Percentiles rank a stretch among this genome's conserved stretches.
These are phyloP conservation scores for Pleurotus ostreatus DNA, from an alignment of 768 basidiomycete species.

Conservation along the genomic window DNA sequence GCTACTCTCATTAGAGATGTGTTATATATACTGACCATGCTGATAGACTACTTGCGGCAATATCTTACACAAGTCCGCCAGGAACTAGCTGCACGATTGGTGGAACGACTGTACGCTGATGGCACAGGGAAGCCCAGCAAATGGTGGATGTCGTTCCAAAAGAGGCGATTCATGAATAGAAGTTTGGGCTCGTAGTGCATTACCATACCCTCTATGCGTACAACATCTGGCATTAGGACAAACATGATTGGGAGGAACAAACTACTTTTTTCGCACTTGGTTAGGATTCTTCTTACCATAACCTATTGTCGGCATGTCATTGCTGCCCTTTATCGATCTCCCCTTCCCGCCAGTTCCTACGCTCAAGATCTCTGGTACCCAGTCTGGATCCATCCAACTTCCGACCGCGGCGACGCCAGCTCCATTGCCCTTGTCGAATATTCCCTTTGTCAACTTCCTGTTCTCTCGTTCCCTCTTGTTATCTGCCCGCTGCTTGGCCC, in stretches of 20 bases:
- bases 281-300: constrained; percentile 90
- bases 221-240: constrained; percentile 8
- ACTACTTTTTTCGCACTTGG: constrained; percentile 59
- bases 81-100: constrained; percentile 82
- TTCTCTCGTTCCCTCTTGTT: constrained; percentile 77
- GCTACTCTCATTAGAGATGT: constrained; percentile 8
- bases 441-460: constrained; percentile 62
- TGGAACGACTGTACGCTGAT: constrained; percentile 88
- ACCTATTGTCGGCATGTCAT: constrained; percentile 80
- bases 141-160: constrained; percentile 99
- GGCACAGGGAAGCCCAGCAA: constrained; percentile 95
- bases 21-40: constrained; percentile 10
- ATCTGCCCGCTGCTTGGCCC: constrained; percentile 76
- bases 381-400: constrained; percentile 95
- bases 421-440: constrained; percentile 45
- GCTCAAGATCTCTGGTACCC: constrained; percentile 79
- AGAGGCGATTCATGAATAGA: constrained; percentile 93
- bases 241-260: constrained; percentile 10
- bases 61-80: constrained; percentile 93
- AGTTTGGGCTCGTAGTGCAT: constrained; percentile 61
- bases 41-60: constrained; percentile 78
- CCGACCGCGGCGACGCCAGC: constrained; percentile 52
- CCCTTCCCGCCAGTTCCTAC: constrained; percentile 71
- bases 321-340: constrained; percentile 44
- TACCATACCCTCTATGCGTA: constrained; percentile 17